These are phyloP conservation scores for Rhodotorula mucilaginosa DNA, from an alignment of 1,284 basidiomycete species.

Conservation along the genomic window DNA sequence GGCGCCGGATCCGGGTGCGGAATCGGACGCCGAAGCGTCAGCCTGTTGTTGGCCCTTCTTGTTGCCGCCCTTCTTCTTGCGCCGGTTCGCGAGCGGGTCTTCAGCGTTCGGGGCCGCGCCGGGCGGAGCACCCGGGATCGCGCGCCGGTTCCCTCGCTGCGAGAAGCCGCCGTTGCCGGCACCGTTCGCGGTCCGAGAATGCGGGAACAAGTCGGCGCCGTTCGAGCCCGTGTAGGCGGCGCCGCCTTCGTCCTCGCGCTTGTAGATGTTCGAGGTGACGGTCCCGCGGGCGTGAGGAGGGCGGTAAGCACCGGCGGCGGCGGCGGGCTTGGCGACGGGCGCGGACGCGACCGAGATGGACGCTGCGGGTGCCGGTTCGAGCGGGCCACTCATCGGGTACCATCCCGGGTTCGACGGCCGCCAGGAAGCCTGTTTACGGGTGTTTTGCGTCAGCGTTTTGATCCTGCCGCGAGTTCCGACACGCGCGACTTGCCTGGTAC, in stretches of 20 bases:
- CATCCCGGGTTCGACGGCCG: constrained; percentile 67
- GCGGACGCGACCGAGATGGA: constrained; percentile 59
- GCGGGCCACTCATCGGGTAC: constrained; percentile 66
- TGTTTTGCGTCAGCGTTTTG: too few species aligned
- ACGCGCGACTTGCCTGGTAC: constrained; percentile 61
- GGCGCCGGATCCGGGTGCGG: constrained; percentile 51
- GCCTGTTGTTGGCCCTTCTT: constrained; percentile 23
- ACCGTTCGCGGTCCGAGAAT: constrained; percentile 32
- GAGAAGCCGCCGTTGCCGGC: constrained; percentile 21
- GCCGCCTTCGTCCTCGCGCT: constrained; percentile 80
- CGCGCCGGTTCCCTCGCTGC: constrained; percentile 15
- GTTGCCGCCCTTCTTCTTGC: constrained; percentile 41
- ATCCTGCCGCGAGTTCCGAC: too few species aligned
- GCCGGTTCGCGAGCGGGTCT: constrained; percentile 28
- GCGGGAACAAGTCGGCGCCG: constrained; percentile 37
- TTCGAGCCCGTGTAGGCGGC: constrained; percentile 39
- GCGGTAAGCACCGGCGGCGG: constrained; percentile 75
- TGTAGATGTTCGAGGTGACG: constrained; percentile 78
- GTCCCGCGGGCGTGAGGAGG: constrained; percentile 88
- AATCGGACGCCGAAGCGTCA: constrained; percentile 2
- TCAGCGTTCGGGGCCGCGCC: constrained; percentile 22
- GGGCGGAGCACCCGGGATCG: constrained; percentile 30
- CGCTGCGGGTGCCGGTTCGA: constrained; percentile 74
- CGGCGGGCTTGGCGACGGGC: constrained; percentile 48
- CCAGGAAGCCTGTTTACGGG: constrained; percentile 70